phyloP scores from a whole-genome alignment of 805 yeast genomes.

The Brettanomyces bruxellensis region DNA sequence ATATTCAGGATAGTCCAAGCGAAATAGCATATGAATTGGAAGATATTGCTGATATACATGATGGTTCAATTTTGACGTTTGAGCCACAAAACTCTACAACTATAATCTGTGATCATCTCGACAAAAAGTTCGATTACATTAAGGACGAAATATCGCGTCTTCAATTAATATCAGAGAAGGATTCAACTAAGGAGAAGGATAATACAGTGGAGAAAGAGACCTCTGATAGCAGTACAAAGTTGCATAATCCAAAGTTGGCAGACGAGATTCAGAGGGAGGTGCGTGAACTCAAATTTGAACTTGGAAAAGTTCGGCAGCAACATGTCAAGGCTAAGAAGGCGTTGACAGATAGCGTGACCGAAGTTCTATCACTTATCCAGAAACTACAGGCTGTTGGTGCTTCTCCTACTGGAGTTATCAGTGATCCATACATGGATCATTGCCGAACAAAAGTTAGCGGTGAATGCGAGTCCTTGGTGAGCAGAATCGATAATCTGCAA shows the following conservation, averaged over 20 bases:
- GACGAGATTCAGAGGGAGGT: constrained; percentile 17
- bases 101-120: constrained; percentile 18
- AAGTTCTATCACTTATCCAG: constrained; percentile 35
- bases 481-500: constrained; percentile 83
- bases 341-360: constrained; percentile 30
- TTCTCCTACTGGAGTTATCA: constrained; percentile 18
- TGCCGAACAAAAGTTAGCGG: constrained; percentile 67
- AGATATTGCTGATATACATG: constrained; percentile 53
- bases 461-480: constrained; percentile 65
- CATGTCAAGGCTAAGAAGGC: constrained; percentile 35
- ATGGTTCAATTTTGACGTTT: constrained; percentile 52
- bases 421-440: constrained; percentile 54
- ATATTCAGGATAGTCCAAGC: constrained; percentile 51
- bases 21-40: constrained; percentile 75
- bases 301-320: constrained; percentile 50
- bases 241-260: no score
- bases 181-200: constrained; percentile 10
- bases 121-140: constrained; percentile 18
- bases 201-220: neutral
- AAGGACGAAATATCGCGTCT: constrained; percentile 20
- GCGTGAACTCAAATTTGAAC: constrained; percentile 44
- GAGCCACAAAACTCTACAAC: constrained; percentile 33
- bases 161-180: constrained; percentile 18
- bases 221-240: neutral
- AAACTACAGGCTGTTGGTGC: constrained; percentile 35